Conservation (phyloP, 2,329 filamentous ascomycete genomes). For the Diaporthe australafricana region DNA sequence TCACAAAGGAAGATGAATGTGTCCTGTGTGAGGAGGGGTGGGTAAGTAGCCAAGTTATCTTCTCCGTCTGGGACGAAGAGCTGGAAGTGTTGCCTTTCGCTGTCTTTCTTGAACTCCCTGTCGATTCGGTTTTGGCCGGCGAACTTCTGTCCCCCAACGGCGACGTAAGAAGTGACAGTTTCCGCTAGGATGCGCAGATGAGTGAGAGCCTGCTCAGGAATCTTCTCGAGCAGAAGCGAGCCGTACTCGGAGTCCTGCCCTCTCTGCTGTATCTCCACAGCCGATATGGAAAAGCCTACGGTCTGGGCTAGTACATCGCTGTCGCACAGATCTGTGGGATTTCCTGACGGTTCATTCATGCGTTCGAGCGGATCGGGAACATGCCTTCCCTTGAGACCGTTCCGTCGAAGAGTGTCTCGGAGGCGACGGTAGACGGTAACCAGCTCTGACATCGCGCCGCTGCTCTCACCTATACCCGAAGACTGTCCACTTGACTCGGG, state of each 20-base stretch:
- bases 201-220: slow-evolving; percentile 85
- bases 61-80: slow-evolving; percentile 69
- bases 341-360: slow-evolving; percentile 42
- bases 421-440: slow-evolving; percentile 70
- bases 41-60: neutral
- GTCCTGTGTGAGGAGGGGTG: slow-evolving; percentile 75
- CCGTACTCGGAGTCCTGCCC: slow-evolving; percentile 81
- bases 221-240: slow-evolving; percentile 82
- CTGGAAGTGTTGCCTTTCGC: slow-evolving; percentile 79
- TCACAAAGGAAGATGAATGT: slow-evolving; percentile 86
- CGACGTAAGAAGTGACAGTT: slow-evolving; percentile 86
- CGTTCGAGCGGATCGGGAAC: slow-evolving; percentile 43
- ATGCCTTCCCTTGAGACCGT: slow-evolving; percentile 59
- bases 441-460: slow-evolving; percentile 63
- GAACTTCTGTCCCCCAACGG: slow-evolving; percentile 77
- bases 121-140: slow-evolving; percentile 71
- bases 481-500: slow-evolving; percentile 50
- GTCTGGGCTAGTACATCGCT: slow-evolving; percentile 72
- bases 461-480: slow-evolving; percentile 36
- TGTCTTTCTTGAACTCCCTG: slow-evolving; percentile 74
- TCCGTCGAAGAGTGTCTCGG: slow-evolving; percentile 67
- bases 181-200: slow-evolving; percentile 91
- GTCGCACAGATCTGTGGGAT: slow-evolving; percentile 58
- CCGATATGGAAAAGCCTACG: slow-evolving; percentile 87
- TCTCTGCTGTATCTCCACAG: slow-evolving; percentile 91